A percentile compares a stretch with the other conserved stretches of the same genome.
These are phyloP conservation scores for Cyclotella baltica DNA, from an alignment of 108 stramenopile species.

Conservation along the genomic window DNA sequence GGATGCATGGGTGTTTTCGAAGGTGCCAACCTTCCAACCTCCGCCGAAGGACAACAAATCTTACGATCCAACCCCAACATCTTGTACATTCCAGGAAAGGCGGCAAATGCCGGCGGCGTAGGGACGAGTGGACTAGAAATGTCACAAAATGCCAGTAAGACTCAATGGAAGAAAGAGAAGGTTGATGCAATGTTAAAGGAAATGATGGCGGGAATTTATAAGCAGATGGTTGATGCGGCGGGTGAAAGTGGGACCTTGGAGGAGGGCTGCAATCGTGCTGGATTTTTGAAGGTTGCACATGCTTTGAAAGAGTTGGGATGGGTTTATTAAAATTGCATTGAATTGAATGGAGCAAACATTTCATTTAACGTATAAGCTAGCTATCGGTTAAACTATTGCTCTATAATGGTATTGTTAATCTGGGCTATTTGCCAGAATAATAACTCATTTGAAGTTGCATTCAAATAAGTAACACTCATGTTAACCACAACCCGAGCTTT, in stretches of 20 bases:
- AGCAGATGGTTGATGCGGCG: slow-evolving; percentile 66
- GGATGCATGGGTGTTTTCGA: slow-evolving; percentile 71
- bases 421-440: too few relatives aligned
- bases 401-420: too few relatives aligned
- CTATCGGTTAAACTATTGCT: background rate
- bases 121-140: slow-evolving; percentile 84
- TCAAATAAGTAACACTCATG: background rate
- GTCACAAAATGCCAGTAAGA: slow-evolving; percentile 82
- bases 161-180: slow-evolving; percentile 72
- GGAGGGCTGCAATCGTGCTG: slow-evolving; percentile 88
- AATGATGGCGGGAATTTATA: slow-evolving; percentile 83
- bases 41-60: slow-evolving; percentile 69
- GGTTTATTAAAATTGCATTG: slow-evolving; percentile 48
- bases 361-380: too few relatives aligned
- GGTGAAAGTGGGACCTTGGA: slow-evolving; percentile 66
- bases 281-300: slow-evolving; percentile 79
- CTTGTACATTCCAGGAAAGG: slow-evolving; percentile 64
- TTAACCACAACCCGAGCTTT: background rate
- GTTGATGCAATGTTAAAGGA: slow-evolving; percentile 77
- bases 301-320: slow-evolving; percentile 83
- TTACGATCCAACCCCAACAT: slow-evolving; percentile 57
- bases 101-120: slow-evolving; percentile 87
- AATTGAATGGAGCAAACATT: too few relatives aligned
- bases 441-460: too few relatives aligned
- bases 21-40: slow-evolving; percentile 82